Evolutionary conservation across 2,329 filamentous ascomycete genomes (phyloP).

Genomic region (Cytospora piceicola): DNA sequence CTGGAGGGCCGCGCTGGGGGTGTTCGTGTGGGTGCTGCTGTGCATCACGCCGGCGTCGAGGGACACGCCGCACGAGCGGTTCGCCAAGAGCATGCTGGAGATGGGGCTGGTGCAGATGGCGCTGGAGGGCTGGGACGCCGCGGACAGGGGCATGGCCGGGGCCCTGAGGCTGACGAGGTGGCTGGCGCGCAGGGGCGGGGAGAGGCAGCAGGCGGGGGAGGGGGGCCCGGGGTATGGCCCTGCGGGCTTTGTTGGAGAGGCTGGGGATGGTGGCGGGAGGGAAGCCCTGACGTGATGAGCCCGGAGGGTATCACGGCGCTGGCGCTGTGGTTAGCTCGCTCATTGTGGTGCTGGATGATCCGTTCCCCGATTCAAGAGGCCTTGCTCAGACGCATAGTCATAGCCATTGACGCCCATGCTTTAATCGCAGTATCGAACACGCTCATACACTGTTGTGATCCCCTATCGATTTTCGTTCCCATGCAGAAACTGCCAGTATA

Average conservation of each 20-base stretch:
- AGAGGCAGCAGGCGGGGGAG: constrained; percentile 10
- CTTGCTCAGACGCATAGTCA: neutral
- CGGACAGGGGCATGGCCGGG: constrained; percentile 42
- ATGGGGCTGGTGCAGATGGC: constrained; percentile 50
- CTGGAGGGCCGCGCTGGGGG: constrained; percentile 52
- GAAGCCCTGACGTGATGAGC: neutral
- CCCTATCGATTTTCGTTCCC: neutral
- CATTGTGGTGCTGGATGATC: neutral
- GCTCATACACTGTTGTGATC: neutral
- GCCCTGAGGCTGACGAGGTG: constrained; percentile 48
- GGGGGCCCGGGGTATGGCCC: neutral
- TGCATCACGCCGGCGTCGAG: constrained; percentile 47
- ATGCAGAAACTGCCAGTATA: neutral
- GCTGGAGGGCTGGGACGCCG: constrained; percentile 54
- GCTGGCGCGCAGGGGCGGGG: constrained; percentile 39
- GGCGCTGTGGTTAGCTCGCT: neutral
- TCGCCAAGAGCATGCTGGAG: constrained; percentile 51
- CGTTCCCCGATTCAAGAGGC: neutral
- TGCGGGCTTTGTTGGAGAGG: neutral
- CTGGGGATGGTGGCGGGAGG: neutral
- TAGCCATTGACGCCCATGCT: neutral
- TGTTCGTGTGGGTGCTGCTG: constrained; percentile 54
- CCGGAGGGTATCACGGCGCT: neutral
- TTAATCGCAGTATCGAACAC: neutral
- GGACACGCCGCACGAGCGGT: constrained; percentile 46